phyloP scores from a whole-genome alignment of 2,329 filamentous ascomycete species.

The Fusarium xyrophilum region DNA sequence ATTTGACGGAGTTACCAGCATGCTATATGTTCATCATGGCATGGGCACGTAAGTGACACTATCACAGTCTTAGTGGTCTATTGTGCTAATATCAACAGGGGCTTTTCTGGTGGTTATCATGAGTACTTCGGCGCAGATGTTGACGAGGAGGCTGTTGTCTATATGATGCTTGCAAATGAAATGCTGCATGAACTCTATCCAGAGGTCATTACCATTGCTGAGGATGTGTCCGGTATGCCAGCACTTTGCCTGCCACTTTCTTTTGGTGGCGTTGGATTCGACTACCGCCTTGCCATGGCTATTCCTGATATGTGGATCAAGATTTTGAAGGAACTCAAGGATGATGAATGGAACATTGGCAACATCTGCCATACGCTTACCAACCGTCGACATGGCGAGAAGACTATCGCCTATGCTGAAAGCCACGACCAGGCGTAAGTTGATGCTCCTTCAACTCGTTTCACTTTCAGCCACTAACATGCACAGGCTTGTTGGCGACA shows the following conservation, averaged over 20 bases:
- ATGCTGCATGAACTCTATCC: conserved; percentile 93
- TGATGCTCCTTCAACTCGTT: conserved; percentile 6
- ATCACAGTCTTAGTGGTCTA: not conserved
- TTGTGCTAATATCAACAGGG: conserved; percentile 57
- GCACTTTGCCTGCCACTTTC: conserved; percentile 88
- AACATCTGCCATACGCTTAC: conserved; percentile 86
- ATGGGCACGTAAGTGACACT: conserved; percentile 81
- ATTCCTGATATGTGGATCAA: conserved; percentile 99
- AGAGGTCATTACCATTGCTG: conserved; percentile 86
- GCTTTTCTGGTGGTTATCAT: conserved; percentile 97
- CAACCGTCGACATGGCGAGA: conserved; percentile 93
- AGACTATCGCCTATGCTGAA: conserved; percentile 97
- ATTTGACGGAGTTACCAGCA: conserved; percentile 97
- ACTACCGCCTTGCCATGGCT: conserved; percentile 97
- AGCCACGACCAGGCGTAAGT: conserved; percentile 97
- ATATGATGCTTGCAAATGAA: conserved; percentile 96
- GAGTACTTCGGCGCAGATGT: conserved; percentile 93
- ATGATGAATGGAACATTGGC: conserved; percentile 90
- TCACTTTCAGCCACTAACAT: conserved; percentile 34
- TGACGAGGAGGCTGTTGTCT: conserved; percentile 92
- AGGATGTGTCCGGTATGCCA: conserved; percentile 98
- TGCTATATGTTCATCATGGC: conserved; percentile 95
- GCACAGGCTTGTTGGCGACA: conserved; percentile 87
- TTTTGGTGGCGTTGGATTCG: conserved; percentile 91
- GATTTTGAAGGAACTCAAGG: conserved; percentile 90